Percentiles rank a stretch among this genome's conserved stretches.
Evolutionary conservation across 1,284 basidiomycete genomes (phyloP).

Genomic region (Irpex lacteus): DNA sequence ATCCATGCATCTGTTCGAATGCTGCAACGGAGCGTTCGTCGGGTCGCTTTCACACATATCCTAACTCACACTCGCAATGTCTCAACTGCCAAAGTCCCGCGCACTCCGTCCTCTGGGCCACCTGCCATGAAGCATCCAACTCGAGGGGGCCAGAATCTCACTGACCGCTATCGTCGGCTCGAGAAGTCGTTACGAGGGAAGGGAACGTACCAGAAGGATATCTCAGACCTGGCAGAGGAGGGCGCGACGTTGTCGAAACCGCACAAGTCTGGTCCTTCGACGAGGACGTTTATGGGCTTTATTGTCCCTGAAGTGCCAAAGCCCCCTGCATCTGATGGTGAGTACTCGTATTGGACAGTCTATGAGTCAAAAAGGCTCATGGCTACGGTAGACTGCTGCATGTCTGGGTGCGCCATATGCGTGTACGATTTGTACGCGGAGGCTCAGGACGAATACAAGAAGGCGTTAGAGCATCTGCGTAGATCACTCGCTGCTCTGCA

Average conservation of each 20-base stretch:
- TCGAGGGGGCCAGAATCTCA: slow-evolving; percentile 46
- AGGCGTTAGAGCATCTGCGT: slow-evolving; percentile 51
- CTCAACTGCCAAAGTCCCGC: too few species aligned
- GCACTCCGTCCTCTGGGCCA: too few species aligned
- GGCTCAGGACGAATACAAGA: slow-evolving; percentile 63
- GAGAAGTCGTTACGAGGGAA: slow-evolving; percentile 53
- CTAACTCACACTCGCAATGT: too few species aligned
- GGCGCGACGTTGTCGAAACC: slow-evolving; percentile 1
- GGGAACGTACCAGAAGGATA: slow-evolving; percentile 33
- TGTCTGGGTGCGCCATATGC: slow-evolving; percentile 89
- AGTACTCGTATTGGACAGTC: background rate
- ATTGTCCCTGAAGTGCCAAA: slow-evolving; percentile 57
- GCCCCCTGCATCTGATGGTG: slow-evolving; percentile 64
- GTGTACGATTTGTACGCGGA: slow-evolving; percentile 88
- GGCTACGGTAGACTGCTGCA: slow-evolving; percentile 72
- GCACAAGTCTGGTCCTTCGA: slow-evolving; percentile 6
- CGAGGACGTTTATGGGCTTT: slow-evolving; percentile 49
- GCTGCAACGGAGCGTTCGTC: background rate
- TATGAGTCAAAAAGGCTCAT: background rate
- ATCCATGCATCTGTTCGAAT: background rate
- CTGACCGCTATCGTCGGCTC: slow-evolving; percentile 49
- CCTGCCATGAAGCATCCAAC: slow-evolving; percentile 17
- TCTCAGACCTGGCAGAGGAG: slow-evolving; percentile 22
- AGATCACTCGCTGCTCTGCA: slow-evolving; percentile 43
- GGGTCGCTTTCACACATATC: background rate